Conservation (phyloP, 139 green algal species). For the Coccomyxa sp. region DNA sequence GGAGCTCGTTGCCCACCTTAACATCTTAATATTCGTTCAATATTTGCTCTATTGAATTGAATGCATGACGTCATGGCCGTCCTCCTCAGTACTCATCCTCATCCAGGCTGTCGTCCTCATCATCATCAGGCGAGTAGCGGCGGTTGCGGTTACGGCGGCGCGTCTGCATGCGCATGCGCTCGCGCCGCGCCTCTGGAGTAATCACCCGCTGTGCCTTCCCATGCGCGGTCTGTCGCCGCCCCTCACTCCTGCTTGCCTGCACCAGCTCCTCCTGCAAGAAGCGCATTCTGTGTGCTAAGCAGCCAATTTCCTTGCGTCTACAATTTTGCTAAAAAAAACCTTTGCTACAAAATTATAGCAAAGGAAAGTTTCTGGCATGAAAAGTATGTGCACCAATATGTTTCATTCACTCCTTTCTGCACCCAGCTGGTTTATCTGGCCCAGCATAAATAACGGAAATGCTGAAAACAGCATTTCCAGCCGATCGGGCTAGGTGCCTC, state of each 20-base stretch:
- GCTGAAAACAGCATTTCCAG: too few relatives aligned
- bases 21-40: too few relatives aligned
- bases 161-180: background rate
- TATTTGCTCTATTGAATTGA: too few relatives aligned
- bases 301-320: background rate
- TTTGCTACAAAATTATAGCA: too few relatives aligned
- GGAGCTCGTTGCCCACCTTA: too few relatives aligned
- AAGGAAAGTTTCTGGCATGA: too few relatives aligned
- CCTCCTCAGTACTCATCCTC: background rate
- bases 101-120: background rate
- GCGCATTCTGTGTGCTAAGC: background rate
- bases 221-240: slow-evolving; percentile 65
- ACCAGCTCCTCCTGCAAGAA: slow-evolving; percentile 77
- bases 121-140: background rate
- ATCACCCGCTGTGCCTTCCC: slow-evolving; percentile 20
- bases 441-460: too few relatives aligned
- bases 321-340: too few relatives aligned
- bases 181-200: background rate
- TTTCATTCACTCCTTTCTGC: too few relatives aligned
- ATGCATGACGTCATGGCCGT: background rate
- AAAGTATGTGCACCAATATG: too few relatives aligned
- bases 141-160: background rate
- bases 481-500: too few relatives aligned
- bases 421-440: too few relatives aligned
- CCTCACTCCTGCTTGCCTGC: slow-evolving; percentile 64